Evolutionary conservation across 169 alveolate genomes (phyloP), one percentile per base, ranked within the genome.

Genomic region (Plasmodium gonderi): DNA sequence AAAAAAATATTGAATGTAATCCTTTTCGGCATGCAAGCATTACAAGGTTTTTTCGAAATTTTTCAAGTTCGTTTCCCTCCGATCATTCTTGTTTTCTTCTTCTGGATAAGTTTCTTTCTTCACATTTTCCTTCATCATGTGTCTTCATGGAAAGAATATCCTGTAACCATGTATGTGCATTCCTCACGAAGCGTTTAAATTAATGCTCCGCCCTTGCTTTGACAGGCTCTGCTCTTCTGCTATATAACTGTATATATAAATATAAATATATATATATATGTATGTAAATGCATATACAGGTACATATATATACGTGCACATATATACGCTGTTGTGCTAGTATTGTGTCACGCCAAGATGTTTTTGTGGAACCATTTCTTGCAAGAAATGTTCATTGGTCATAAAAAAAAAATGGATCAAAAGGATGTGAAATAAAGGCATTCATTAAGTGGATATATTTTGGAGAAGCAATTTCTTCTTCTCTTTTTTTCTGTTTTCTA

Each of bases 11-110:
- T n/a, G n/a, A 20, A 67, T 11, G 42, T 40, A 47, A 45, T 42
- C 4, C 68, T 1, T 72, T 29, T 51, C 68, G 26, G 9, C 40
- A 8, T 79, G 42, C 29, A 76, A 79, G 26, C 17, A 38, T 33
- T 79, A 79, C 90, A 79, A 79, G 49, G 90, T 79, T 23, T 64
- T 47, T 79, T 79, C 90, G 45, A 79, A 79, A 51, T 79, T 79
- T 45, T 49, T 79, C 44, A 79, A 64, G 1, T 79, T 51, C 23
- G 33, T 23, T 20, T 79, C 90, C 75, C 45, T 60, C 44, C 42
- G 36, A 26, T 64, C 90, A 79, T 51, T 54, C 23, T 29, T 51
- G n/a, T 11, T 54, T 33, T 79, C 47, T 60, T 54, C 90, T 23
- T 69, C 49, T 67, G 65, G 42, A 40, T 12, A 31, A 64, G 26